These are phyloP conservation scores for Polyporus tsugae DNA, from an alignment of 1,284 basidiomycete genomes.

Conservation along the genomic window DNA sequence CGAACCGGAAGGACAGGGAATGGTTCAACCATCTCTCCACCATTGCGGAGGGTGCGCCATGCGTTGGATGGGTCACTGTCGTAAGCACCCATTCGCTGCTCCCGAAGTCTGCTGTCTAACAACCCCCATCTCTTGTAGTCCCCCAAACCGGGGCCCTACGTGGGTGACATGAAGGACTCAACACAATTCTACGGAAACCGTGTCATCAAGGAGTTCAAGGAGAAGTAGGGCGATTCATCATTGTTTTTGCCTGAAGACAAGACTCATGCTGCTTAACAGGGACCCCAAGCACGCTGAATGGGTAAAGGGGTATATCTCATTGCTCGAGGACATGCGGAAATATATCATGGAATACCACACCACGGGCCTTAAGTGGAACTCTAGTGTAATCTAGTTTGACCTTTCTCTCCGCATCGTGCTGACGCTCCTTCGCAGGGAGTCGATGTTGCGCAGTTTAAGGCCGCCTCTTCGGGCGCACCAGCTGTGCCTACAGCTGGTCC, in stretches of 20 bases:
- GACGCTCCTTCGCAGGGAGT: slow-evolving; percentile 60
- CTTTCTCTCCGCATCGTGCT: not conserved
- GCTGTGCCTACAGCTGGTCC: slow-evolving; percentile 43
- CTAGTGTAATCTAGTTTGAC: slow-evolving; percentile 59
- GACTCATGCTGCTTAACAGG: slow-evolving; percentile 50
- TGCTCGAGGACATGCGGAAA: slow-evolving; percentile 83
- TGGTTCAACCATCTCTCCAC: slow-evolving; percentile 86
- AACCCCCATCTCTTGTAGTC: slow-evolving; percentile 53
- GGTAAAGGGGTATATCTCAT: slow-evolving; percentile 77
- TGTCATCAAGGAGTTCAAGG: slow-evolving; percentile 93
- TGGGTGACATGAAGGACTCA: slow-evolving; percentile 90
- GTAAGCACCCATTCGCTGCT: slow-evolving; percentile 52
- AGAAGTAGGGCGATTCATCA: slow-evolving; percentile 65
- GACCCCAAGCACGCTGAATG: slow-evolving; percentile 92
- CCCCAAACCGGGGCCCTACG: slow-evolving; percentile 84
- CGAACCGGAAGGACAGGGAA: slow-evolving; percentile 82
- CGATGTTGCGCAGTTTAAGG: slow-evolving; percentile 63
- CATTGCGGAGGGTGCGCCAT: slow-evolving; percentile 84
- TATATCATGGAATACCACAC: slow-evolving; percentile 92
- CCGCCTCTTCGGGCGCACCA: slow-evolving; percentile 35
- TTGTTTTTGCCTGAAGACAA: not conserved
- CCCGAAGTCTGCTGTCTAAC: not conserved
- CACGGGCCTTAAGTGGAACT: slow-evolving; percentile 92
- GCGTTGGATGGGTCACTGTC: slow-evolving; percentile 92
- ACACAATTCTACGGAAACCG: slow-evolving; percentile 92